Conservation (phyloP, 2,329 filamentous ascomycete genomes). For the Neonectria coccinea region DNA sequence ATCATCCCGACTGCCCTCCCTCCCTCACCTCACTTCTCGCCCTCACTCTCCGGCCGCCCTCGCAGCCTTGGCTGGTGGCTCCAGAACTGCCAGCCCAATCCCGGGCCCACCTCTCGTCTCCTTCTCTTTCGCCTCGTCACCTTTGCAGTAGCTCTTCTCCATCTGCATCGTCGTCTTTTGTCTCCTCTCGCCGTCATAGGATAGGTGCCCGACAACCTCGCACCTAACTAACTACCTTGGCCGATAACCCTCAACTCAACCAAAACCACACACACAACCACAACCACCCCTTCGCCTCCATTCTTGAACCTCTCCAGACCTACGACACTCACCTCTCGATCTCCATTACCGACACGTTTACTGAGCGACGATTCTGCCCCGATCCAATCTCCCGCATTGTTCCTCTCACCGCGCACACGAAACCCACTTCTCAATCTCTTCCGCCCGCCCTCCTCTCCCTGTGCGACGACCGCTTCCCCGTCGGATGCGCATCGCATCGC, state of each 20-base stretch:
- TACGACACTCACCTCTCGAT: slow-evolving; percentile 6
- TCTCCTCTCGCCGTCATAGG: slow-evolving; percentile 18
- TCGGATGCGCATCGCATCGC: slow-evolving; percentile 55
- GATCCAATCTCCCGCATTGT: slow-evolving; percentile 1
- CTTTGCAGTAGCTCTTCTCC: slow-evolving; percentile 14
- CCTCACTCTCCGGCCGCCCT: slow-evolving; percentile 24
- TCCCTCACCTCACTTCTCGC: slow-evolving; percentile 19
- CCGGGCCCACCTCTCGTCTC: not conserved
- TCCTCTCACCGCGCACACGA: slow-evolving; percentile 18
- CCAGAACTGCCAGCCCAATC: slow-evolving; percentile 20
- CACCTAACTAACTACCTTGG: slow-evolving; percentile 12
- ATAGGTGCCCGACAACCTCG: slow-evolving; percentile 27
- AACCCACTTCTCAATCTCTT: slow-evolving; percentile 24
- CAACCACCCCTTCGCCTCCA: slow-evolving; percentile 1
- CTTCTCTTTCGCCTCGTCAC: slow-evolving; percentile 15
- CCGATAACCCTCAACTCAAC: slow-evolving; percentile 9
- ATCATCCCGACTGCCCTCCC: slow-evolving; percentile 29
- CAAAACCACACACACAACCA: slow-evolving; percentile 13
- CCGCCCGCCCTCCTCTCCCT: slow-evolving; percentile 18
- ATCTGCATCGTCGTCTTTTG: slow-evolving; percentile 4
- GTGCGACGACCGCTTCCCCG: slow-evolving; percentile 39
- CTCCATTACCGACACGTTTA: slow-evolving; percentile 7
- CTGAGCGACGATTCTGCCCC: slow-evolving; percentile 3
- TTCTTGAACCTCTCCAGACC: slow-evolving; percentile 5
- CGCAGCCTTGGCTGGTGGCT: slow-evolving; percentile 26